Evolutionary conservation across 2,329 filamentous ascomycete species (phyloP), one percentile per base, ranked within the genome.

Genomic region (Elsinoe perseae): DNA sequence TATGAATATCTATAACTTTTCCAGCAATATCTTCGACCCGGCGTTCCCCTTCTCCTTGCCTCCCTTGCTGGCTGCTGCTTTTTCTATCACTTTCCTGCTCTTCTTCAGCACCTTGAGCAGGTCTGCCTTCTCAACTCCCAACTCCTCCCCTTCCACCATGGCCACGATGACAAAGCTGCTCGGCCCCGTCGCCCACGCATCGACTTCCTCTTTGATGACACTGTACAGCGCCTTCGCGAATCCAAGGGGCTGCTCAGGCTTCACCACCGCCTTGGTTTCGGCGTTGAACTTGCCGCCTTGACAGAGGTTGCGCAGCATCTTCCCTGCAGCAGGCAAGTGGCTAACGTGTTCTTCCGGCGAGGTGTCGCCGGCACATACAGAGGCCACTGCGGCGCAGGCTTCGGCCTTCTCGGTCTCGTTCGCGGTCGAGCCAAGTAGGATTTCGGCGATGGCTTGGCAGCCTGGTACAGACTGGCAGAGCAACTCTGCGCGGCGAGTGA

Each of bases 231-330:
- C 75, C 61, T 86, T 80, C 59, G 88, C 83, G 69, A 98, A 98
- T 50, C 84, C 80, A 56, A 97, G 77, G 6, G 87, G 80, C 14
- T 90, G 89, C 50, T 90, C 83, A 1, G 86, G 79, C 20, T 83
- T 81, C 64, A 86, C 80, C 43, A 93, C 71, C 53, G 66, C 82
- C 71, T 89, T 89, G 1, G 82, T 78, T 42, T 78, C 78, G 59
- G 82, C 82, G 71, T 97, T 89, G 68, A 87, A 98, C 57, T 83
- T 84, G 23, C 95, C 93, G 40, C 93, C 93, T 56, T 89, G 85
- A 21, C 96, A 90, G 6, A 98, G 80, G 0, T 86, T 86, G 75
- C 95, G 96, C 65, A 97, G 80, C 84, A 96, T 86, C 58, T 89
- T 85, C 14, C 88, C 89, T 38, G 83, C 86, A 63, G 78, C 78